Base-by-base conservation (phyloP, 1,284 basidiomycete genomes). In the Boletus hoseneyae region DNA sequence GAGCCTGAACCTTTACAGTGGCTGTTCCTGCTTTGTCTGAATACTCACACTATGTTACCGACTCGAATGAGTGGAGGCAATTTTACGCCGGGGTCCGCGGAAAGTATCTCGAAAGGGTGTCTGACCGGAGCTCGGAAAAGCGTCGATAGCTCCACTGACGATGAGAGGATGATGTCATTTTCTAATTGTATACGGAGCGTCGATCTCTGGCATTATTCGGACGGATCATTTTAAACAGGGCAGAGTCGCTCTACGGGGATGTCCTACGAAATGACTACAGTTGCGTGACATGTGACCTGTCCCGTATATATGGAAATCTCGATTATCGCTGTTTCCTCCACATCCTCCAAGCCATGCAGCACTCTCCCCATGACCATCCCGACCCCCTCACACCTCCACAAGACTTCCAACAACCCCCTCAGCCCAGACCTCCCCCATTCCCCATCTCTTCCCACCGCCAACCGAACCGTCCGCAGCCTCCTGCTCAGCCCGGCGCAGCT, bases 251-350 rank as follows among this genome's bases (percentile, higher is more conserved):
- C 10, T 11, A 30, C 29, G 29, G 29, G 29, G 29, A 30, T 30
- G 32, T 33, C 4, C 12, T n/a, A n/a, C n/a, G n/a, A n/a, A n/a
- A 13, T 3, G 12, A 25, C 3, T 21, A 21, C 3, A 21, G 3
- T 21, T 25, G 11, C 12, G 51, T 64, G 53, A 62, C 57, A 46
- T 48, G 53, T 57, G 53, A 62, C 61, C 19, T 1, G 38, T 43
- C 39, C 41, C 51, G 51, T 68, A 68, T 68, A 66, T 67, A 65
- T 67, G 63, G 66, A 37, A 63, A 68, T 65, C 54, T 61, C 63
- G 63, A 65, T 65, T 65, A 65, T 65, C 63, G 44, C 53, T 37
- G 37, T 44, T 45, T 40, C 38, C 44, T 55, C 53, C 59, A 48
- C n/a, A 18, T 58, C 46, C 52, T 50, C 50, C 44, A 48, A 47